A percentile compares a stretch with the other conserved stretches of the same genome.
phyloP scores from a whole-genome alignment of 352 stramenopile genomes.

The Phytophthora sp. region DNA sequence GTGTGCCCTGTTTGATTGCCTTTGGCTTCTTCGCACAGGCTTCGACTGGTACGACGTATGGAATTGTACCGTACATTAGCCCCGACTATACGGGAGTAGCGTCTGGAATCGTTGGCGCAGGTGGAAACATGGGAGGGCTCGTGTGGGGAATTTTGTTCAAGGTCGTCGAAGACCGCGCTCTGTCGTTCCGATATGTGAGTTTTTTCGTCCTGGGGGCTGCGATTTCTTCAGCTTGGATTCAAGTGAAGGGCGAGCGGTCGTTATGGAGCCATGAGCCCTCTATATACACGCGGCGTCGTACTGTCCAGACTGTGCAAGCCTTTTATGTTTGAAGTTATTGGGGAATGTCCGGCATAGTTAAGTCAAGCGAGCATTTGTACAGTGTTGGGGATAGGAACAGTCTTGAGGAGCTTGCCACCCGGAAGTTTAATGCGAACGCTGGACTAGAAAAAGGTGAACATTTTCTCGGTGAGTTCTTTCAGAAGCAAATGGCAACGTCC shows the following conservation, averaged over 20 bases:
- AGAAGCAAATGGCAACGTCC: too few relatives aligned
- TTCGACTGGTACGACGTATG: slow-evolving; percentile 53
- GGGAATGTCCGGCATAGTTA: neutral
- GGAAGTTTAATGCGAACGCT: too few relatives aligned
- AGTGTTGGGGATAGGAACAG: too few relatives aligned
- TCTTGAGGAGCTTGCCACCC: too few relatives aligned
- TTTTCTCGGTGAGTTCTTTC: too few relatives aligned
- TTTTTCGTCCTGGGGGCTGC: slow-evolving; percentile 36
- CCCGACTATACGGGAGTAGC: slow-evolving; percentile 44
- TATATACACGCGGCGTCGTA: slow-evolving; percentile 9
- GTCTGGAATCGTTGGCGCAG: slow-evolving; percentile 59
- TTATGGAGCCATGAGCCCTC: slow-evolving; percentile 35
- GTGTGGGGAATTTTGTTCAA: slow-evolving; percentile 64
- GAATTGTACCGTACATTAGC: slow-evolving; percentile 63
- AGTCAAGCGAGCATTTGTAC: too few relatives aligned
- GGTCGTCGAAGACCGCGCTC: slow-evolving; percentile 31
- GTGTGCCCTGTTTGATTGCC: slow-evolving; percentile 84
- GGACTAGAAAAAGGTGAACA: too few relatives aligned
- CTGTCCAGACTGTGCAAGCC: slow-evolving; percentile 25
- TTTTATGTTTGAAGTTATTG: slow-evolving; percentile 31
- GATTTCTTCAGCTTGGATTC: slow-evolving; percentile 22
- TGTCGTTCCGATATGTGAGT: slow-evolving; percentile 57
- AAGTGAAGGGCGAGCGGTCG: slow-evolving; percentile 34
- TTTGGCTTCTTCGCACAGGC: slow-evolving; percentile 89
- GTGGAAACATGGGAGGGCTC: slow-evolving; percentile 57